Evolutionary conservation across 805 yeast genomes (phyloP).

Genomic region (Monosporozyma unispora): DNA sequence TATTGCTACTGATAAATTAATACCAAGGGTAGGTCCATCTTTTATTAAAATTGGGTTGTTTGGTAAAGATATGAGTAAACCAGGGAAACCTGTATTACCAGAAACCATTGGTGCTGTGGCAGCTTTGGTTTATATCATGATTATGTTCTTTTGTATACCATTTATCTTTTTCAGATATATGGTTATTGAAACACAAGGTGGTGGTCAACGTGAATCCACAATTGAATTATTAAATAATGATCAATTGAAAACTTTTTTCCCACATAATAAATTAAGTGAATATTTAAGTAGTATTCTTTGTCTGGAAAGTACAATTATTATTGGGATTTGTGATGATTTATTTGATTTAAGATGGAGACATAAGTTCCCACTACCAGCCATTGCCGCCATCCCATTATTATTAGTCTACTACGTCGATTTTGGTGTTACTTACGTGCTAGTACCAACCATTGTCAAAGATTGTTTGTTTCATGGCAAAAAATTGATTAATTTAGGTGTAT

Average conservation of each 20-base stretch:
- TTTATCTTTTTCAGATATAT: constrained; percentile 72
- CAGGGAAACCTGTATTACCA: constrained; percentile 65
- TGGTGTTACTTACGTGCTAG: constrained; percentile 78
- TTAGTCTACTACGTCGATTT: constrained; percentile 90
- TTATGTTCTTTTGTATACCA: constrained; percentile 81
- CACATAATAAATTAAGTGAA: constrained; percentile 76
- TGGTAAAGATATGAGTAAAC: constrained; percentile 78
- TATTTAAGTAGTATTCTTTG: constrained; percentile 79
- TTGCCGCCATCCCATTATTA: constrained; percentile 84
- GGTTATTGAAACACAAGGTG: constrained; percentile 49
- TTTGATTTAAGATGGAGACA: constrained; percentile 97
- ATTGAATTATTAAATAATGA: constrained; percentile 7
- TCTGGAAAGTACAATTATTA: constrained; percentile 68
- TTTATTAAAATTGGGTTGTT: constrained; percentile 73
- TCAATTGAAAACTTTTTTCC: constrained; percentile 37
- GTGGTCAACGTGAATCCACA: constrained; percentile 39
- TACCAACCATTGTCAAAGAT: constrained; percentile 59
- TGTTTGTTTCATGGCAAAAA: constrained; percentile 30
- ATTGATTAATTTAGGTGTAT: constrained; percentile 59
- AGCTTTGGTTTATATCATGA: constrained; percentile 68
- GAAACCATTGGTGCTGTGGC: constrained; percentile 90
- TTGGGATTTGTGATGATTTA: constrained; percentile 89
- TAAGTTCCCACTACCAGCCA: constrained; percentile 89
- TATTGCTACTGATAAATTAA: constrained; percentile 45
- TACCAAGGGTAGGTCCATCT: constrained; percentile 58